A percentile compares a stretch with the other conserved stretches of the same genome.
Conservation (phyloP, 495 filamentous ascomycete species). For the Stereocaulon alpinum region DNA sequence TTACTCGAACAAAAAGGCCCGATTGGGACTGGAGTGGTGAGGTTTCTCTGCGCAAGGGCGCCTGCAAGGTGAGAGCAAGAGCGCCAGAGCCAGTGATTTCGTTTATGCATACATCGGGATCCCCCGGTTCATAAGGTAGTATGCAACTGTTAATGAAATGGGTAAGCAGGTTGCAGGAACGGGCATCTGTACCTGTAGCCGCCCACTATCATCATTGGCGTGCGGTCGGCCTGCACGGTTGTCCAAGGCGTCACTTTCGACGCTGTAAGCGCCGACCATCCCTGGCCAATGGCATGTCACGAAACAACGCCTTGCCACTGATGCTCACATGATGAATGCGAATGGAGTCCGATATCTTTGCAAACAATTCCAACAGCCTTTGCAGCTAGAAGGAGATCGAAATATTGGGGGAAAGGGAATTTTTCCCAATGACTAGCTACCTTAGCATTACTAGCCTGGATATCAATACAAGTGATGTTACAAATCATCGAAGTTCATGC, state of each 20-base stretch:
- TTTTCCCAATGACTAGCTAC: background rate
- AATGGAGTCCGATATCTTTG: background rate
- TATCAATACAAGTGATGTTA: background rate
- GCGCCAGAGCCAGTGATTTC: background rate
- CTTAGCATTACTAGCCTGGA: background rate
- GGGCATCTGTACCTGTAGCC: conserved; percentile 2
- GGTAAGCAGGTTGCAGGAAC: background rate
- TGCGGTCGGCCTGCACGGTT: background rate
- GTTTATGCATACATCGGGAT: background rate
- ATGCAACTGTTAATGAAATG: background rate
- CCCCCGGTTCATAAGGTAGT: background rate
- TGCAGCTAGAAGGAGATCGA: background rate
- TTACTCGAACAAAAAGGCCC: background rate
- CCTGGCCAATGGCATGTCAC: background rate
- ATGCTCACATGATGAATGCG: background rate
- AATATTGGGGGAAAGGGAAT: background rate
- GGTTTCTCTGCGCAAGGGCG: background rate
- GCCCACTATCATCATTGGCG: conserved; percentile 5
- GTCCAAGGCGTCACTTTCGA: conserved; percentile 1
- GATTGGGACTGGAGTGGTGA: background rate
- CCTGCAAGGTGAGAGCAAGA: background rate
- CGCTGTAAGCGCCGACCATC: conserved; percentile 9
- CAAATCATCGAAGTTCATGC: background rate
- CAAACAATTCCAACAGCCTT: background rate
- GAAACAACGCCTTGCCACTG: background rate